phyloP scores from a whole-genome alignment of 208 protist species.

The Endotrypanum monterogeii region DNA sequence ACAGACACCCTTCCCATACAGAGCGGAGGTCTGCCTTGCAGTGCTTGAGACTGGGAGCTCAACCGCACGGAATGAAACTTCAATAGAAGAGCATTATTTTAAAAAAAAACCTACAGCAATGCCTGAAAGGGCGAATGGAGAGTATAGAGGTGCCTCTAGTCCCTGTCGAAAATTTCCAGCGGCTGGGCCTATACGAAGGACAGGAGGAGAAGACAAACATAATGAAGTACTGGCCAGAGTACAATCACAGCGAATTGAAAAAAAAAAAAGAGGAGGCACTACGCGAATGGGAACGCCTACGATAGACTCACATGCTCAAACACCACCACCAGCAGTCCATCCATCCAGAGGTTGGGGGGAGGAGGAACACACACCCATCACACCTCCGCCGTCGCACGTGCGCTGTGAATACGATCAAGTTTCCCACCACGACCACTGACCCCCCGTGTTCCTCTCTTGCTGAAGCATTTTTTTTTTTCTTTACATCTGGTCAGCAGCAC shows the following conservation, averaged over 20 bases:
- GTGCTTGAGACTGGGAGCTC: neutral
- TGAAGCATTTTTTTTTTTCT: neutral
- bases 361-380: conserved; percentile 6
- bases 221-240: neutral
- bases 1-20: neutral
- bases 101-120: too few relatives aligned
- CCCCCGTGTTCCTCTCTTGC: too few relatives aligned
- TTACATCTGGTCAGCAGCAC: neutral
- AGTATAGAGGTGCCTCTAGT: neutral
- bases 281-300: too few relatives aligned
- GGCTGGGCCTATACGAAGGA: too few relatives aligned
- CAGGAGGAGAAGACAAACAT: neutral
- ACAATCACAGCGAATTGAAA: conserved; percentile 1
- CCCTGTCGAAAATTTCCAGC: too few relatives aligned
- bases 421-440: too few relatives aligned
- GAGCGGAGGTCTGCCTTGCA: neutral
- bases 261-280: neutral
- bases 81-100: neutral
- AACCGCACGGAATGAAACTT: neutral
- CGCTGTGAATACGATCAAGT: too few relatives aligned
- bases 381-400: neutral
- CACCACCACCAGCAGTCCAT: too few relatives aligned
- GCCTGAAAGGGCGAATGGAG: too few relatives aligned
- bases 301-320: too few relatives aligned
- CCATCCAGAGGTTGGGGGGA: neutral